Conservation (phyloP, 2,329 filamentous ascomycete species). For the Nothophaeocryptopus gaeumannii region DNA sequence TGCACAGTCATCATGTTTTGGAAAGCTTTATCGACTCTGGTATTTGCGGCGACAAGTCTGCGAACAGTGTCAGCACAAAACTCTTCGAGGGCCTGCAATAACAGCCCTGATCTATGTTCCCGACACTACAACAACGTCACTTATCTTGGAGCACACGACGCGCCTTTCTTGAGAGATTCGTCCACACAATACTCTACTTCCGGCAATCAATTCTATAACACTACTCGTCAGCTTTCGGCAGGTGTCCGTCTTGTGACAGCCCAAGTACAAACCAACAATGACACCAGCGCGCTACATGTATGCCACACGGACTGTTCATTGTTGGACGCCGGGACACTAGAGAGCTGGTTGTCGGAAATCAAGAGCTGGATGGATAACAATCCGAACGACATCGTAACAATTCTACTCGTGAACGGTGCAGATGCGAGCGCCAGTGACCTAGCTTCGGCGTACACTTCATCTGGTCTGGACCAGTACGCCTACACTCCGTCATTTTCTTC, state of each 20-base stretch:
- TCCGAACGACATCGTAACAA: conserved; percentile 82
- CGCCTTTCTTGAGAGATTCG: conserved; percentile 49
- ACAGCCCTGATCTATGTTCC: conserved; percentile 54
- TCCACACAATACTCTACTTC: conserved; percentile 36
- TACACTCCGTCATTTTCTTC: conserved; percentile 37
- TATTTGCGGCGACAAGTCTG: conserved; percentile 9
- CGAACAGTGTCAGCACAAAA: conserved; percentile 14
- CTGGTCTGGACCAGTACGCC: conserved; percentile 47
- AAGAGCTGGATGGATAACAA: conserved; percentile 60
- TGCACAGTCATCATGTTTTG: conserved; percentile 8
- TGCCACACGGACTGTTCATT: conserved; percentile 64
- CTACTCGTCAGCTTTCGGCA: conserved; percentile 57
- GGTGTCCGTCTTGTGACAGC: conserved; percentile 64
- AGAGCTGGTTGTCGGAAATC: conserved; percentile 55
- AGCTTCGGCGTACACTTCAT: conserved; percentile 49
- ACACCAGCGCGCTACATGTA: conserved; percentile 51
- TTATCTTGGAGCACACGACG: conserved; percentile 64
- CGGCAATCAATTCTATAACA: conserved; percentile 58
- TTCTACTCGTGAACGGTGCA: conserved; percentile 76
- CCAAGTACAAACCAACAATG: conserved; percentile 55
- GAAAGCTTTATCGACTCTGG: conserved; percentile 3
- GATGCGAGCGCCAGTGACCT: conserved; percentile 47
- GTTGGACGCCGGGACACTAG: conserved; percentile 52
- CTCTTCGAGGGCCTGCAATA: conserved; percentile 51
- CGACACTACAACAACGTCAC: conserved; percentile 59